Conservation (phyloP, 2,329 filamentous ascomycete species). For the Plectosphaerella plurivora region DNA sequence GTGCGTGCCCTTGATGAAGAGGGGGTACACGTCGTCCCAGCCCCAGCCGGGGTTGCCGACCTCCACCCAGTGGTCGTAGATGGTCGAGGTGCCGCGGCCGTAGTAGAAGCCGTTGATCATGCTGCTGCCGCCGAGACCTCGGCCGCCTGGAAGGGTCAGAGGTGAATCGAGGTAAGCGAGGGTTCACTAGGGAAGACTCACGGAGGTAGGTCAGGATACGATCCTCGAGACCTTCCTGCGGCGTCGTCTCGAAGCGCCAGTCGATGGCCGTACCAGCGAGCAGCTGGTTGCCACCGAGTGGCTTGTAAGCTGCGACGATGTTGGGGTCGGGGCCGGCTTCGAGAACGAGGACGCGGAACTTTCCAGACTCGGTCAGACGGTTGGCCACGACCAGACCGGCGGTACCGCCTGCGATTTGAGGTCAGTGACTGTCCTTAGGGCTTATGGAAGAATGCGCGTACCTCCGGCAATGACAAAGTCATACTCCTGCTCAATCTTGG, state of each 20-base stretch:
- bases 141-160: conserved; percentile 9
- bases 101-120: conserved; percentile 26
- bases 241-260: conserved; percentile 17
- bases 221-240: conserved; percentile 16
- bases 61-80: conserved; percentile 25
- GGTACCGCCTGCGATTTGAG: conserved; percentile 13
- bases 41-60: conserved; percentile 26
- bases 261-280: conserved; percentile 17
- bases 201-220: conserved; percentile 25
- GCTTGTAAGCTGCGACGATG: conserved; percentile 15
- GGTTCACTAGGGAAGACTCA: neutral
- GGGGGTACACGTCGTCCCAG: conserved; percentile 19
- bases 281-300: conserved; percentile 18
- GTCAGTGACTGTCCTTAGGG: neutral
- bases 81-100: conserved; percentile 20
- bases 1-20: conserved; percentile 17
- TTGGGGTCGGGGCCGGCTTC: conserved; percentile 17
- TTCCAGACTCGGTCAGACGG: conserved; percentile 16
- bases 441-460: neutral
- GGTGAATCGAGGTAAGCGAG: neutral
- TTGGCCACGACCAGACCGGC: conserved; percentile 20
- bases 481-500: conserved; percentile 11
- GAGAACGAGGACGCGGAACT: conserved; percentile 17
- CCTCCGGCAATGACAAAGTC: conserved; percentile 16
- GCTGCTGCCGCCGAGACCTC: conserved; percentile 25